These are phyloP conservation scores for Oryza glaberrima DNA, from an alignment of 176 grass and related monocot genomes.

Conservation along the genomic window DNA sequence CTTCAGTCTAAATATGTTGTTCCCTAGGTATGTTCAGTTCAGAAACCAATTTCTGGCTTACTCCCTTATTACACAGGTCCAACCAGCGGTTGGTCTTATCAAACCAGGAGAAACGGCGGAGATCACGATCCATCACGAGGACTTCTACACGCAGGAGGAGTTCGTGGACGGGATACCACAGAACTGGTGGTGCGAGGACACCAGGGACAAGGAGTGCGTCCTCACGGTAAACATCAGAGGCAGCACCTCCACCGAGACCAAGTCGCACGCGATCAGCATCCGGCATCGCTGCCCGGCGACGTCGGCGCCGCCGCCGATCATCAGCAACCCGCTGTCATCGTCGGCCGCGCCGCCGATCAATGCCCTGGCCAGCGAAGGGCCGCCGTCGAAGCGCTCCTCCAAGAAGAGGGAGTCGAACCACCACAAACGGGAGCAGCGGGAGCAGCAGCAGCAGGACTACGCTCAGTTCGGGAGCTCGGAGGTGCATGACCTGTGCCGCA, in stretches of 20 bases:
- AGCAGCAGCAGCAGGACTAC: constrained; percentile 48
- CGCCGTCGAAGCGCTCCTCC: constrained; percentile 53
- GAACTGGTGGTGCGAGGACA: constrained; percentile 90
- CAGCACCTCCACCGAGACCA: constrained; percentile 63
- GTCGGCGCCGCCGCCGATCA: constrained; percentile 31
- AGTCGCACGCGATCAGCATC: constrained; percentile 64
- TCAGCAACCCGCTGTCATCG: constrained; percentile 26
- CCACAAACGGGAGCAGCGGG: constrained; percentile 44
- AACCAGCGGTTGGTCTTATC: constrained; percentile 73
- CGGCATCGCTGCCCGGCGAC: constrained; percentile 64
- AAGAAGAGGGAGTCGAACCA: constrained; percentile 57
- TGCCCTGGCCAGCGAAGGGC: constrained; percentile 36
- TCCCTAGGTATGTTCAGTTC: no score
- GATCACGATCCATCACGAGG: constrained; percentile 80
- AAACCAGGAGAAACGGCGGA: constrained; percentile 76
- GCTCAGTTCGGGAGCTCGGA: constrained; percentile 55
- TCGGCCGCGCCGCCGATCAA: constrained; percentile 29
- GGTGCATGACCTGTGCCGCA: constrained; percentile 62
- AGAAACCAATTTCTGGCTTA: constrained; percentile 1
- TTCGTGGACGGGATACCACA: constrained; percentile 91
- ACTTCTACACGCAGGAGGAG: constrained; percentile 83
- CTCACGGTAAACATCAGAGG: constrained; percentile 69
- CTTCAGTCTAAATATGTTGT: background rate
- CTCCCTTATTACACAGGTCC: constrained; percentile 50
- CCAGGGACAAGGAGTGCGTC: constrained; percentile 72